Base-by-base conservation (phyloP, 148 eudicot species). In the Camellia lanceoleosa region DNA sequence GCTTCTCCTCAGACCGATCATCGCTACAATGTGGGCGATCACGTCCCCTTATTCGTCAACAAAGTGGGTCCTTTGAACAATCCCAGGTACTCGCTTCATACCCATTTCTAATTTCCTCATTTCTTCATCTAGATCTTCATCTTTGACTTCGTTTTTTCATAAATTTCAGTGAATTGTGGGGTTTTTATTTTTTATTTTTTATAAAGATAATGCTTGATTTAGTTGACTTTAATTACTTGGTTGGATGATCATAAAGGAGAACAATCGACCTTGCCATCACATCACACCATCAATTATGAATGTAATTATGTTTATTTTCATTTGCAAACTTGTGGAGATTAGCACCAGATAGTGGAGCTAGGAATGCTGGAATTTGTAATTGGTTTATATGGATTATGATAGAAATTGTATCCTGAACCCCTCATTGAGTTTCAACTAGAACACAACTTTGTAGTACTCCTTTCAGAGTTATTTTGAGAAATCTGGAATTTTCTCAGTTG, bases 21-120 rank as follows among this genome's bases (percentile, higher is more conserved):
- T 80, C 23, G 56, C 16, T 92, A 94, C 94, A 92, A 87, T 89
- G 93, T 84, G n/a, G 97, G 97, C 19, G 94, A 94, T 89, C 74
- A 69, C 58, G 91, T 94, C 51, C 93, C 97, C 73, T 84, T 94
- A 52, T 87, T 86, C 72, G 94, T 82, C 85, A 89, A 88, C 82
- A 92, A 85, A 83, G 73, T 94, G 81, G 98, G 97, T 13, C 94
- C 98, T 66, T 85, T 94, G 75, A 84, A 86, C 74, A 94, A 94
- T 88, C 98, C 98, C 85, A 92, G 98, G 98, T 94, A 73, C 58
- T 60, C 78, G 30, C 51, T 43, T 58, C 61, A 79, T 15, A 41
- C 52, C 42, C 51, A 13, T 42, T 67, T 75, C 71, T n/a, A n/a
- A 68, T 68, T 81, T 60, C 18, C 20, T 6, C 44, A 12, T 18